Evolutionary conservation across 805 yeast genomes (phyloP), one percentile per base, ranked within the genome.

Genomic region (Tanozyma kutaoensis): DNA sequence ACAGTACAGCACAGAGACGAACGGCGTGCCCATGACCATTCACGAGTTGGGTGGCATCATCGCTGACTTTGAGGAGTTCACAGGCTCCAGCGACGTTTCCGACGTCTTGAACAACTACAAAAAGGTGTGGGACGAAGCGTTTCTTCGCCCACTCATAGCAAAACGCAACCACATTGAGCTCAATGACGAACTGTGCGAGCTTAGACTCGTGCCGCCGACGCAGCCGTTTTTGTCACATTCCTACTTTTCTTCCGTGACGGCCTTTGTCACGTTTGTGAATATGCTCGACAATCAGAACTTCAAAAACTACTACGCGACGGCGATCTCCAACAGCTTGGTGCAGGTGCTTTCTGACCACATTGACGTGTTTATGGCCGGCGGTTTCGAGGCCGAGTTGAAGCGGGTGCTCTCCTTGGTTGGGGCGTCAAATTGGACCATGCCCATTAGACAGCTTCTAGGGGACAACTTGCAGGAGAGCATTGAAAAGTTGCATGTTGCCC

Each of bases 191-290:
- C 33, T 25, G 2, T 16, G 14, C 10, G 12, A 7, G 4, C 12
- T 15, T 3, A 15, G 23, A 2, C 20, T 39, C 7, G 14, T 12
- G 8, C 14, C 14, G n/a, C n/a, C n/a, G n/a, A n/a, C n/a, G n/a
- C n/a, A n/a, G n/a, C n/a, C n/a, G n/a, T n/a, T n/a, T n/a, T n/a
- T n/a, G n/a, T n/a, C n/a, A n/a, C n/a, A n/a, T n/a, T n/a, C n/a
- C n/a, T n/a, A n/a, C n/a, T n/a, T n/a, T n/a, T n/a, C n/a, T n/a
- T n/a, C 61, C 1, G 26, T 49, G 9, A 32, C 36, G 6, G 35
- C 34, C 23, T 51, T 58, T 21, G 40, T 58, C 12, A 28, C 32
- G 12, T 56, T 54, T 27, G 41, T 58, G 20, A 52, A 55, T 31
- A 17, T 39, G 10, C 27, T 53, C 12, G 29, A 38, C 15, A 31